These are phyloP conservation scores for Fusarium nematophilum DNA, from an alignment of 2,329 filamentous ascomycete genomes.

Conservation along the genomic window DNA sequence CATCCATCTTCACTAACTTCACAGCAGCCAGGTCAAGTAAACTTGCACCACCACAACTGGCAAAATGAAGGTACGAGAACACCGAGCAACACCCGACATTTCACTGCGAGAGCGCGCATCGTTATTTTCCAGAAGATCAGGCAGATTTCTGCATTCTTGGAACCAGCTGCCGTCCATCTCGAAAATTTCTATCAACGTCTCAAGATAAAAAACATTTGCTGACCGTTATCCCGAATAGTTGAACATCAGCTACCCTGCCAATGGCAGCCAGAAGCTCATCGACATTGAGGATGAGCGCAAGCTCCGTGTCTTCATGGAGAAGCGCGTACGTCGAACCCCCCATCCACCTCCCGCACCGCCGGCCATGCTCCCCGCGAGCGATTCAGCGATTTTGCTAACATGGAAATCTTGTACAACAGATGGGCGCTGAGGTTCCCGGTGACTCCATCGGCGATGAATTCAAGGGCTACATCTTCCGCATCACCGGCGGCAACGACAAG, in stretches of 20 bases:
- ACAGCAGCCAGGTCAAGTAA: conserved; percentile 55
- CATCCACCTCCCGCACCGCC: conserved; percentile 17
- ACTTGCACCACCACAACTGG: conserved; percentile 59
- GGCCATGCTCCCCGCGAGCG: conserved; percentile 22
- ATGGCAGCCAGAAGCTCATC: conserved; percentile 99
- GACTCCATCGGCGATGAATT: conserved; percentile 98
- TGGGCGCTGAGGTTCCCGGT: conserved; percentile 91
- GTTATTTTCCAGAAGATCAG: background rate
- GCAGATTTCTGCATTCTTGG: background rate
- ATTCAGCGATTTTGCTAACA: conserved; percentile 48
- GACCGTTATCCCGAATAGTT: conserved; percentile 56
- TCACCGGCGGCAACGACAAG: conserved; percentile 99
- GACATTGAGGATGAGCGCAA: conserved; percentile 99
- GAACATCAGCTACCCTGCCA: conserved; percentile 90
- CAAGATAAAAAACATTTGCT: conserved; percentile 44
- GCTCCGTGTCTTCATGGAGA: conserved; percentile 98
- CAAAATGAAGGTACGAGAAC: conserved; percentile 60
- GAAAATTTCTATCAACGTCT: conserved; percentile 2
- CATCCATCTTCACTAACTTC: conserved; percentile 52
- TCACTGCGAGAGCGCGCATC: background rate
- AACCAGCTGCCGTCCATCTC: background rate
- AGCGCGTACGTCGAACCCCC: conserved; percentile 74
- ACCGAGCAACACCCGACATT: conserved; percentile 1
- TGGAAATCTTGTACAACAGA: conserved; percentile 58
- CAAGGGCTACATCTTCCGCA: conserved; percentile 99